Base-by-base conservation (phyloP, 805 yeast species). In the Gaillardinia entomophila region DNA sequence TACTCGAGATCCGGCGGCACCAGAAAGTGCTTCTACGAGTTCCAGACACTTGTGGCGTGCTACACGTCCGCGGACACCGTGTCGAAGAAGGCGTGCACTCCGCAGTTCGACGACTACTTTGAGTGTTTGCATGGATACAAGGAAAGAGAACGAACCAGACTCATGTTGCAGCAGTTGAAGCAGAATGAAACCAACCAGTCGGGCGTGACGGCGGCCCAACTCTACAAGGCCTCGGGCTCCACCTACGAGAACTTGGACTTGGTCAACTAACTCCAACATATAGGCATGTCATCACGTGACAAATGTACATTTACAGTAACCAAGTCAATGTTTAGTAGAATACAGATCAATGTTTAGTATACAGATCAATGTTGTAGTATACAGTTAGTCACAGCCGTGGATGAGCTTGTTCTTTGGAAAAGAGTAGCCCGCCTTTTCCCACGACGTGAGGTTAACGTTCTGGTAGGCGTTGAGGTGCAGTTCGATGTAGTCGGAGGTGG, bases 371-470 rank as follows among this genome's bases (percentile, higher is more conserved):
- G n/a, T n/a, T n/a, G n/a, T n/a, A n/a, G n/a, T n/a, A n/a, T n/a
- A 19, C 22, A 6, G 10, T 19, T 10, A 19, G 5, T 24, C 14
- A 24, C 14, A 24, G 26, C 12, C 23, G n/a, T 10, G 16, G 18
- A 19, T 10, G 8, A 25, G 38, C 20, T 30, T 40, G 15, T 41
- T 82, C 47, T 74, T 75, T 13, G 96, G 96, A 50, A 60, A 57
- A 3, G 56, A 37, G 53, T 79, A 66, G 3, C 71, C 71, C 1
- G 69, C 70, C 22, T 32, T 37, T 28, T 49, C 40, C 68, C 71
- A 66, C 8, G 57, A 38, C 3, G 70, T 65, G 20, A 48, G 38
- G 37, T 65, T 63, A 11, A 43, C 38, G 37, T 66, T 62, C 32
- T 30, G 19, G 41, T 66, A 66, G 2, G 67, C 67, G 16, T 41